Base-by-base conservation (phyloP, 257 asterid genomes). In the Capsicum rhomboideum region DNA sequence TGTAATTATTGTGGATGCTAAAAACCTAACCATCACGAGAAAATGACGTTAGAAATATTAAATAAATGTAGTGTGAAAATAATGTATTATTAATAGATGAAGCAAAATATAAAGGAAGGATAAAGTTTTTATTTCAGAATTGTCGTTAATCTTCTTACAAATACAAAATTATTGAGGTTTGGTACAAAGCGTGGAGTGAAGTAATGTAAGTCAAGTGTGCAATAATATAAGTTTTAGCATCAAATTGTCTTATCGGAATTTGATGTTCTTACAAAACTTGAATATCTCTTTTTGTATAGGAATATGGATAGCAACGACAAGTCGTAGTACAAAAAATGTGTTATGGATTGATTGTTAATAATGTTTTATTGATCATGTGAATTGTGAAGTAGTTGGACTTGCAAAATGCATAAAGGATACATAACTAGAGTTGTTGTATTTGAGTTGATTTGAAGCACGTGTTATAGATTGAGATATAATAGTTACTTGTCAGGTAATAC, bases 191-290 rank as follows among this genome's bases (percentile, higher is more conserved):
- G 2, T 61, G 12, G 3, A 21, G 67, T 21, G 17, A 61, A 11
- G 31, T 37, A 64, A 64, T 1, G 1, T 28, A 28, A 14, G n/a
- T 3, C 3, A 64, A 13, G 2, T 6, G 14, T 5, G 6, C 6
- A 6, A 28, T 0, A 14, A 28, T 16, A 64, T 64, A 40, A 20
- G 0, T 4, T 40, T 69, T 5, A 37, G 13, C 9, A 4, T 69
- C 4, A 2, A 13, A 10, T 37, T 68, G 1, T 18, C n/a, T 10
- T 0, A 37, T 5, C 6, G 37, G 1, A 20, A n/a, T n/a, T 11
- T 6, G 1, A 42, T 40, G 2, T 20, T 2, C 0, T 1, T n/a
- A 5, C 0, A 10, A 69, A 71, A 71, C 3, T 40, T 1, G 0
- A n/a, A 34, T 2, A 21, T 37, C 9, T 2, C 4, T 20, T 69